phyloP scores from a whole-genome alignment of 257 asterid species.

The Solanum dulcamara region DNA sequence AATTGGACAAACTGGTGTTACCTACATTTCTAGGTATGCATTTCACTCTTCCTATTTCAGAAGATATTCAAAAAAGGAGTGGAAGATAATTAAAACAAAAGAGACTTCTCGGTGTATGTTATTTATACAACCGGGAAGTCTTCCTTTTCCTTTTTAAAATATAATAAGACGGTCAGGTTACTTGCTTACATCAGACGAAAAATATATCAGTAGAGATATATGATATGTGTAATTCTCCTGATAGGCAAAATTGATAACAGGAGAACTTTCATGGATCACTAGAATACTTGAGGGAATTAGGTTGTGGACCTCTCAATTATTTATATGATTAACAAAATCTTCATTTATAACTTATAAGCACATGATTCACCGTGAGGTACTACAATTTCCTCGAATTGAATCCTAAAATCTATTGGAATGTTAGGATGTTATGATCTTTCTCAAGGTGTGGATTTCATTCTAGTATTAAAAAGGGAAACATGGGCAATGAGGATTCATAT shows the following conservation, averaged over 20 bases:
- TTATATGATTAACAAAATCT: background rate
- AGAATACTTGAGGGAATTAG: background rate
- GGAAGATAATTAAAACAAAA: background rate
- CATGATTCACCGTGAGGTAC: background rate
- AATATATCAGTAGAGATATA: background rate
- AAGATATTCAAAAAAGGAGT: background rate
- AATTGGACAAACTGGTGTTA: constrained; percentile 93
- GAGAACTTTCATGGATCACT: background rate
- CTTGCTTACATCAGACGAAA: background rate
- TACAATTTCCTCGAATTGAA: background rate
- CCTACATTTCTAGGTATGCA: constrained; percentile 70
- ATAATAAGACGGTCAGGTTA: background rate
- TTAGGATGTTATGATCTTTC: background rate
- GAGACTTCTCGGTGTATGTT: background rate
- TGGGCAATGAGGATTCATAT: background rate
- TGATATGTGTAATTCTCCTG: background rate
- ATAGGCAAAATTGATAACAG: background rate
- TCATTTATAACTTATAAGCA: background rate
- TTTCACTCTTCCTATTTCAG: background rate
- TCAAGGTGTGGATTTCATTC: background rate
- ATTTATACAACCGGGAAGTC: background rate
- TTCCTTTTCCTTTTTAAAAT: background rate
- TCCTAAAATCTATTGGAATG: background rate
- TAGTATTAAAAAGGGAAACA: background rate
- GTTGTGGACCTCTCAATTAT: background rate